Base-by-base conservation (phyloP, 2,329 filamentous ascomycete species). In the Xylaria hypoxylon region DNA sequence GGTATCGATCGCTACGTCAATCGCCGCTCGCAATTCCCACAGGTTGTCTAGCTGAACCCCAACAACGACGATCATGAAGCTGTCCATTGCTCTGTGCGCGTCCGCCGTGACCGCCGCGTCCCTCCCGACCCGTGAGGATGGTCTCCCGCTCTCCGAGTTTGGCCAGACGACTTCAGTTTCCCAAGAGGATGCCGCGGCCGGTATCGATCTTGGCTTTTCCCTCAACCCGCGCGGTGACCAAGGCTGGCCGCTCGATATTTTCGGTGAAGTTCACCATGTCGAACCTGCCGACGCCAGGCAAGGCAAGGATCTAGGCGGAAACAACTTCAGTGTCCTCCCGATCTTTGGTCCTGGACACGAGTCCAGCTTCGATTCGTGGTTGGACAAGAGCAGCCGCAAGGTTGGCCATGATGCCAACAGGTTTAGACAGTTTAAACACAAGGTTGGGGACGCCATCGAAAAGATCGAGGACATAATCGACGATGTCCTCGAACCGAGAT, bases 261-360 rank as follows among this genome's bases (percentile, higher is more conserved):
- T 75, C 56, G 71, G 71, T 28, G 10, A 59, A 40, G 71, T 73
- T 33, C 71, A 73, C 62, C 59, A 63, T 31, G 70, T 75, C 48
- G 57, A 68, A 4, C 65, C 65, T 17, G 57, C 64, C 17, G 70
- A 71, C 31, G 72, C 72, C 50, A 59, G 67, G 19, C 35, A 62
- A 35, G 57, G 56, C 50, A 19, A 71, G 42, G 74, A 76, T 57
- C 59, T 76, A 52, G 50, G 69, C 15, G 72, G 72, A 10, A 75
- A 68, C 56, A 72, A 76, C 68, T 76, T 74, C 69, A 68, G 67
- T 17, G 48, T 38, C 26, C 71, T 76, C 11, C 74, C 74, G 17
- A 59, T 76, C 61, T 75, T 68, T 22, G 69, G 69, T 3, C 67
- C 68, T 2, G 66, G 66, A n/a, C 66, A 70, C 42, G 60, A 70